Evolutionary conservation across 805 yeast species (phyloP), one percentile per base, ranked within the genome.

Genomic region (Metschnikowia koreensis): DNA sequence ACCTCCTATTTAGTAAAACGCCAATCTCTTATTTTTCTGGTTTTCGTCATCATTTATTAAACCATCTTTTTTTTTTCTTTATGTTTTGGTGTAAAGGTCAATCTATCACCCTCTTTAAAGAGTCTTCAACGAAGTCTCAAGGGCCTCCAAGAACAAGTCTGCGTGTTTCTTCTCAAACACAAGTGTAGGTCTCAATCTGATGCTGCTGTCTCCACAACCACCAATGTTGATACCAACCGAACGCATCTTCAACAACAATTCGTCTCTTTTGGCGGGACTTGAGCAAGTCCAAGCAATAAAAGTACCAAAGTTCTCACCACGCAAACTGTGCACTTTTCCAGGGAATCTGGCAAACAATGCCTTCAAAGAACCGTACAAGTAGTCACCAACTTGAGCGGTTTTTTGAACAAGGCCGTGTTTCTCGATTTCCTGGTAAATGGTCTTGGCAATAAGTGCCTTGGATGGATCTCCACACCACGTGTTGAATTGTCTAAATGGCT

Each of bases 391-490:
- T 50, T 73, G 69, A 4, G 76, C 72, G 13, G 83, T 77, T 43
- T 75, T 74, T 22, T 67, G 70, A 39, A 81, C 75, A 54, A 84
- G 71, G 52, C 79, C 73, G 55, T 81, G 67, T 57, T 79, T 75
- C 27, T 64, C 57, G 46, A 84, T 71, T 58, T 83, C 86, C 61
- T 81, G 74, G 57, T 78, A 79, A 57, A 84, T 84, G 53, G 83
- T 71, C 58, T 78, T 78, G 38, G 88, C 87, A 60, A 84, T 74
- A 48, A 84, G 70, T 65, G 85, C 84, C 70, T 81, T 81, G 13
- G 87, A 79, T 55, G 89, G 87, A 66, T 84, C 89, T 59, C 89
- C 89, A 67, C 88, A 84, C 89, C 89, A 84, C 53, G 89, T 84
- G 76, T 84, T 84, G 73, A 84, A 84, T 64, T 84, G 89, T 70